Conservation (phyloP, 257 asterid species). For the Nicotiana tomentosiformis region DNA sequence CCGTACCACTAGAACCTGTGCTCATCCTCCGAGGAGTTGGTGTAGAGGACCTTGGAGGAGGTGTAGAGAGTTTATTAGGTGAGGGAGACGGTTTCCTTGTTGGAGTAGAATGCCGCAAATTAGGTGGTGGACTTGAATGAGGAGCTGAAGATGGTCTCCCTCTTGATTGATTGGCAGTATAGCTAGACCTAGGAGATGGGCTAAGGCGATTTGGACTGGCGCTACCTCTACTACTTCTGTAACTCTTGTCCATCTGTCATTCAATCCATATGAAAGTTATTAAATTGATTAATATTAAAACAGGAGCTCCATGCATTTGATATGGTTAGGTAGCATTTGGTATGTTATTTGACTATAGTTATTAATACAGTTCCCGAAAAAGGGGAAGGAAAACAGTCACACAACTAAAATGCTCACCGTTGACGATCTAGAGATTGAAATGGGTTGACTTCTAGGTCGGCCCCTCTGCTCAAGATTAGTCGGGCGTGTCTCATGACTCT, state of each 20-base stretch:
- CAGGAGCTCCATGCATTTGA: background rate
- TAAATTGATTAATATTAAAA: background rate
- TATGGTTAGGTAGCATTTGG: background rate
- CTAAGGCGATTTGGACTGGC: slow-evolving; percentile 86
- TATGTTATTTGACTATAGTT: background rate
- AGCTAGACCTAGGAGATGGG: slow-evolving; percentile 69
- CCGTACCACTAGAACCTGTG: slow-evolving; percentile 53
- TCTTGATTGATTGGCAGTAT: slow-evolving; percentile 49
- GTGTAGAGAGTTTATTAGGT: slow-evolving; percentile 51
- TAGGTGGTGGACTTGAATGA: slow-evolving; percentile 73
- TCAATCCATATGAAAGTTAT: slow-evolving; percentile 5
- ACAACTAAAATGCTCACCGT: slow-evolving; percentile 37
- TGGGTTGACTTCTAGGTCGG: slow-evolving; percentile 87
- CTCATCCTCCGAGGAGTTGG: slow-evolving; percentile 77
- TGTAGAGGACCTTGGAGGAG: slow-evolving; percentile 53
- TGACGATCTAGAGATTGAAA: slow-evolving; percentile 76
- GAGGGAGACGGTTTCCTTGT: slow-evolving; percentile 74
- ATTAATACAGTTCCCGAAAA: background rate
- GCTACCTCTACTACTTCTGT: slow-evolving; percentile 68
- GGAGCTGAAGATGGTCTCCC: slow-evolving; percentile 62
- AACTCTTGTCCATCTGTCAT: slow-evolving; percentile 72
- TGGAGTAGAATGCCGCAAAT: slow-evolving; percentile 44
- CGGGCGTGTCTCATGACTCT: slow-evolving; percentile 49
- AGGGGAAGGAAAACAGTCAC: background rate
- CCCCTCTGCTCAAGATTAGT: slow-evolving; percentile 60